phyloP scores from a whole-genome alignment of 257 asterid genomes.

The Solanum rostratum region DNA sequence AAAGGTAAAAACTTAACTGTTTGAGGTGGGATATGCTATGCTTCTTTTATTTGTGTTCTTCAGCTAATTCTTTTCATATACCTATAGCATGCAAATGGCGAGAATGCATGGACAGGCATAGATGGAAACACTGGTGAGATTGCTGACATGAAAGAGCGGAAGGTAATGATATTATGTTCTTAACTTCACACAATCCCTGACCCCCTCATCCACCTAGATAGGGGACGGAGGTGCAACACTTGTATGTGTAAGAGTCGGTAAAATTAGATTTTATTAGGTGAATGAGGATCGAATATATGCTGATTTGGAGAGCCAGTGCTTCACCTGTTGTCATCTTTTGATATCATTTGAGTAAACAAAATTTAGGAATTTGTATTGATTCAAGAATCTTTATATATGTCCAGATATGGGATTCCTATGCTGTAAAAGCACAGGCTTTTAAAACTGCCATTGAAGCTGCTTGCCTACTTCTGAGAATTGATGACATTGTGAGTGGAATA shows the following conservation, averaged over 20 bases:
- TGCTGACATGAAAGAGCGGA: conserved; percentile 83
- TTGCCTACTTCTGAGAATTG: conserved; percentile 91
- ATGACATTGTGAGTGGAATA: conserved; percentile 91
- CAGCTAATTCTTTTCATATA: neutral
- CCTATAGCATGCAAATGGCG: conserved; percentile 83
- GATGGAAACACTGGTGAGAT: conserved; percentile 93
- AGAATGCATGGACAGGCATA: conserved; percentile 92
- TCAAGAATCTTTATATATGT: neutral
- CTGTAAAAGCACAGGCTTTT: conserved; percentile 87
- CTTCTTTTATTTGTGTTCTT: neutral
- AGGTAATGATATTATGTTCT: conserved; percentile 36
- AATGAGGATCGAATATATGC: neutral
- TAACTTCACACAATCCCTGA: neutral
- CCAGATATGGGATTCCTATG: conserved; percentile 94
- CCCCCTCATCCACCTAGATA: neutral
- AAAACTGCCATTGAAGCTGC: conserved; percentile 97
- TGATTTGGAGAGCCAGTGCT: neutral
- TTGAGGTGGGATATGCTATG: neutral
- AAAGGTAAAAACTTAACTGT: conserved; percentile 29
- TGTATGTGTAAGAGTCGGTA: neutral
- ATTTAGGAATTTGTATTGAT: neutral
- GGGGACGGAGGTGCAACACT: neutral
- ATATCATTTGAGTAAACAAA: neutral
- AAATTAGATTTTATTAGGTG: neutral
- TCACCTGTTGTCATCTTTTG: neutral